phyloP scores from a whole-genome alignment of 1,284 basidiomycete species.

The Ganoderma lucidum region DNA sequence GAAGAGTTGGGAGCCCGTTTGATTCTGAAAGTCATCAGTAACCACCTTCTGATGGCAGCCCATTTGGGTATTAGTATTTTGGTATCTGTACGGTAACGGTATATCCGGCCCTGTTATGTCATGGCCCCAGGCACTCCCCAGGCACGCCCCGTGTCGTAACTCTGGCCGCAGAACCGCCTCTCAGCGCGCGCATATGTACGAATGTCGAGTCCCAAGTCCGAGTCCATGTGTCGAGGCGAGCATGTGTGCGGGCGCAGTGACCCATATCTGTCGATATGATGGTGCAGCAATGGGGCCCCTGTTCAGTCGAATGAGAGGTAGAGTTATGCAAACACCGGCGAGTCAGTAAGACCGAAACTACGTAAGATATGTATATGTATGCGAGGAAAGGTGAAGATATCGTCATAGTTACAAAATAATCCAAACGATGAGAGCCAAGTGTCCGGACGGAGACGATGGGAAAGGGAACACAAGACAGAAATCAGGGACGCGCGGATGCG shows the following conservation, averaged over 20 bases:
- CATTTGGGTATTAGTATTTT: neutral
- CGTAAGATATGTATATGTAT: slow-evolving; percentile 25
- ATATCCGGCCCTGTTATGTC: slow-evolving; percentile 4
- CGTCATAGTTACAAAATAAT: slow-evolving; percentile 24
- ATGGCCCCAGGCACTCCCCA: neutral
- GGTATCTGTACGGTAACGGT: slow-evolving; percentile 9
- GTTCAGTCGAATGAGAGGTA: neutral
- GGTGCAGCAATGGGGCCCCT: slow-evolving; percentile 1
- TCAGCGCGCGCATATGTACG: slow-evolving; percentile 8
- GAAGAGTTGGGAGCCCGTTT: slow-evolving; percentile 11
- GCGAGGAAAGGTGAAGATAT: slow-evolving; percentile 10
- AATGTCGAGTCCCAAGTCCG: slow-evolving; percentile 9
- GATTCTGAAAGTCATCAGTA: slow-evolving; percentile 24
- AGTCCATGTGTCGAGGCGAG: slow-evolving; percentile 9
- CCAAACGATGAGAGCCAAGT: slow-evolving; percentile 25
- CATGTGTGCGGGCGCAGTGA: slow-evolving; percentile 4
- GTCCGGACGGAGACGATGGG: slow-evolving; percentile 12
- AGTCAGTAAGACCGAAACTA: slow-evolving; percentile 11
- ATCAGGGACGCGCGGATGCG: slow-evolving; percentile 1
- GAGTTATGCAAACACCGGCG: slow-evolving; percentile 7
- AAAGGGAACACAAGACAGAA: slow-evolving; percentile 12
- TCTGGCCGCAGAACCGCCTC: slow-evolving; percentile 3
- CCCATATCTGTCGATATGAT: neutral
- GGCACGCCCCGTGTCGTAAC: neutral
- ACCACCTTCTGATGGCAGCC: slow-evolving; percentile 14